Conservation (phyloP, 2,329 filamentous ascomycete species). For the Botryosphaeria dothidea region DNA sequence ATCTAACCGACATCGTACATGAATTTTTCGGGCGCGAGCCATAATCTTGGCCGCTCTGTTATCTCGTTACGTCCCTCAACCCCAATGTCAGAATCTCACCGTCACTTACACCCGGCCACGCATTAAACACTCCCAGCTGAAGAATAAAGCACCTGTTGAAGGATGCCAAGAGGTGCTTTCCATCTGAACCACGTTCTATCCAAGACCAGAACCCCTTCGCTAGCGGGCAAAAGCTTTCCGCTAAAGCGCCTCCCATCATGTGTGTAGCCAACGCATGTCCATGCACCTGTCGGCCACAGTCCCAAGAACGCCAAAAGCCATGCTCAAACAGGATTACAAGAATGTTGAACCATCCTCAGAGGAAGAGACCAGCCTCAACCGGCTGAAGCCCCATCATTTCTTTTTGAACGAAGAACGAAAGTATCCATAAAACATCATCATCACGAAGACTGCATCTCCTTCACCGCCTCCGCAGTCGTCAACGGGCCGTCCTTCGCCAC, state of each 20-base stretch:
- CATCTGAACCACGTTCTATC: background rate
- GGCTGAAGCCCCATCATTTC: background rate
- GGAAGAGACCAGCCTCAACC: background rate
- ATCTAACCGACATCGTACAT: too few species aligned
- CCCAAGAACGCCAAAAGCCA: background rate
- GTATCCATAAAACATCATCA: background rate
- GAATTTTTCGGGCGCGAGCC: too few species aligned
- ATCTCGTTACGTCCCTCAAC: too few species aligned
- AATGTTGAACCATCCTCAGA: constrained; percentile 10
- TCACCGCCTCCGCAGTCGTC: background rate
- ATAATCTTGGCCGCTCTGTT: too few species aligned
- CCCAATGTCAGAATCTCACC: too few species aligned
- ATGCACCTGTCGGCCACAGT: too few species aligned
- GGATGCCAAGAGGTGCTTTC: background rate
- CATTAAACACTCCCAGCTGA: too few species aligned
- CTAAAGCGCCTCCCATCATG: too few species aligned
- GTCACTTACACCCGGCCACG: too few species aligned
- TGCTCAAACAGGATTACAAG: background rate
- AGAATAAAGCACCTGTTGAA: background rate
- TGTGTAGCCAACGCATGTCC: too few species aligned
- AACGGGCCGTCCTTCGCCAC: background rate
- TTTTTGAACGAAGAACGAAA: background rate
- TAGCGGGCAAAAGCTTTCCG: background rate
- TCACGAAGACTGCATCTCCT: background rate
- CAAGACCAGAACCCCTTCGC: background rate